Percentiles rank a stretch among this genome's conserved stretches.
Conservation (phyloP, 2,329 filamentous ascomycete genomes). For the Diplodia seriata region DNA sequence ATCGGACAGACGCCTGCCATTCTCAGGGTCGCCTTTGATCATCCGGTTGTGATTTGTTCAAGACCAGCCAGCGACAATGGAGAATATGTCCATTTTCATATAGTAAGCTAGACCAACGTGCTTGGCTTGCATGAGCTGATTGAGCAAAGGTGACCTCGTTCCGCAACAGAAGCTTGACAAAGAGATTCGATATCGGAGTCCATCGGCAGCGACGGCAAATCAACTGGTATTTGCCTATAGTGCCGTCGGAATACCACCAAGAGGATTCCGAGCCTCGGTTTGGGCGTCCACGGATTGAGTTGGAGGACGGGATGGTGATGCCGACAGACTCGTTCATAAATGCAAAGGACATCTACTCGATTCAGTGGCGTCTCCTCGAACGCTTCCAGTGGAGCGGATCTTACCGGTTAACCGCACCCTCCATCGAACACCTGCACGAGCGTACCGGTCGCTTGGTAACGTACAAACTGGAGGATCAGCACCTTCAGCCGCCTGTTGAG, state of each 20-base stretch:
- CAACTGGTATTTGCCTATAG: conserved; percentile 46
- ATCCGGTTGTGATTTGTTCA: conserved; percentile 45
- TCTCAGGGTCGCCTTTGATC: conserved; percentile 42
- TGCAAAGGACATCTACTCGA: conserved; percentile 45
- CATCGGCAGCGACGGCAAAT: conserved; percentile 42
- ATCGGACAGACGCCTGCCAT: conserved; percentile 7
- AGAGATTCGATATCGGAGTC: conserved; percentile 40
- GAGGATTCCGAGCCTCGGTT: conserved; percentile 38
- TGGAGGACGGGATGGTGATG: conserved; percentile 39
- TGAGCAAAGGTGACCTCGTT: conserved; percentile 44
- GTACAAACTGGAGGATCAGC: conserved; percentile 2
- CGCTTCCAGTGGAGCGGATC: conserved; percentile 12
- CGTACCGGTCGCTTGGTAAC: conserved; percentile 2
- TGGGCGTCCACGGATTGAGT: conserved; percentile 2
- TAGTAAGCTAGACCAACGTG: conserved; percentile 38
- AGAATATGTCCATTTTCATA: conserved; percentile 44
- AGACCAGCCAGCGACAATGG: conserved; percentile 37
- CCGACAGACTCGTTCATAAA: conserved; percentile 47
- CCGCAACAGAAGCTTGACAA: conserved; percentile 43
- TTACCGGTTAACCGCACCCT: background rate
- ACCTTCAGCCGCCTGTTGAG: background rate
- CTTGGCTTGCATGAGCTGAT: background rate
- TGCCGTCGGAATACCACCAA: conserved; percentile 43
- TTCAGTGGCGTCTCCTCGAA: conserved; percentile 41
- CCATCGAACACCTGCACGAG: conserved; percentile 7